These are phyloP conservation scores for Ustilago cynodontis DNA, from an alignment of 1,284 basidiomycete genomes.

Conservation along the genomic window DNA sequence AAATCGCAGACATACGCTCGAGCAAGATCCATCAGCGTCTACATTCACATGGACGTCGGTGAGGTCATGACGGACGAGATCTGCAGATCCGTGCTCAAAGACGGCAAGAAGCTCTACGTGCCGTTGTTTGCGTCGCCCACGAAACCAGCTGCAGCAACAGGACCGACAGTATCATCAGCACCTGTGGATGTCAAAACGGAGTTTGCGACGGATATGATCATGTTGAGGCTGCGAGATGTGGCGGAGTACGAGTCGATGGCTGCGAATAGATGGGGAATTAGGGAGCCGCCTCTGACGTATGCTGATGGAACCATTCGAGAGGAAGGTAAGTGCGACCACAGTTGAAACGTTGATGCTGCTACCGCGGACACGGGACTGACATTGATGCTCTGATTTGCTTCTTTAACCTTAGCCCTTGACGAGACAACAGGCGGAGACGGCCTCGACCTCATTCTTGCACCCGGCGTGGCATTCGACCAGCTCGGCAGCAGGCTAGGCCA, in stretches of 20 bases:
- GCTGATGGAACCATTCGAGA: slow-evolving; percentile 52
- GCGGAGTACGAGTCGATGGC: slow-evolving; percentile 65
- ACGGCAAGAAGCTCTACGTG: slow-evolving; percentile 70
- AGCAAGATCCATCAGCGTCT: slow-evolving; percentile 67
- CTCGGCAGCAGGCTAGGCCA: slow-evolving; percentile 70
- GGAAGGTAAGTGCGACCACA: slow-evolving; percentile 28
- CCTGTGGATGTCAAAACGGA: slow-evolving; percentile 23
- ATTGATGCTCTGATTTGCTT: not conserved
- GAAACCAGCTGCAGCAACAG: slow-evolving; percentile 33
- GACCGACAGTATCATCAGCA: slow-evolving; percentile 31
- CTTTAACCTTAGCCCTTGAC: slow-evolving; percentile 55
- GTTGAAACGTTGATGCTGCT: no score
- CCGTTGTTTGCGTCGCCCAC: slow-evolving; percentile 68
- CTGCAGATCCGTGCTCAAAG: slow-evolving; percentile 63
- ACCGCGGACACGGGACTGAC: not conserved
- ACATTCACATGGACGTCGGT: slow-evolving; percentile 68
- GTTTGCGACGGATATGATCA: slow-evolving; percentile 69
- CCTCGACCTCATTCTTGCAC: slow-evolving; percentile 71
- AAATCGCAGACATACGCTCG: slow-evolving; percentile 60
- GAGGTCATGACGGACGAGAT: slow-evolving; percentile 70
- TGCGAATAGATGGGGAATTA: slow-evolving; percentile 70
- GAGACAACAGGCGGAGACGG: slow-evolving; percentile 61
- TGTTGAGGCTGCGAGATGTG: slow-evolving; percentile 67
- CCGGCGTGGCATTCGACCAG: slow-evolving; percentile 70
- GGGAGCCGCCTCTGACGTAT: slow-evolving; percentile 66